Conservation (phyloP, 495 filamentous ascomycete species). For the Aspergillus avenaceus region DNA sequence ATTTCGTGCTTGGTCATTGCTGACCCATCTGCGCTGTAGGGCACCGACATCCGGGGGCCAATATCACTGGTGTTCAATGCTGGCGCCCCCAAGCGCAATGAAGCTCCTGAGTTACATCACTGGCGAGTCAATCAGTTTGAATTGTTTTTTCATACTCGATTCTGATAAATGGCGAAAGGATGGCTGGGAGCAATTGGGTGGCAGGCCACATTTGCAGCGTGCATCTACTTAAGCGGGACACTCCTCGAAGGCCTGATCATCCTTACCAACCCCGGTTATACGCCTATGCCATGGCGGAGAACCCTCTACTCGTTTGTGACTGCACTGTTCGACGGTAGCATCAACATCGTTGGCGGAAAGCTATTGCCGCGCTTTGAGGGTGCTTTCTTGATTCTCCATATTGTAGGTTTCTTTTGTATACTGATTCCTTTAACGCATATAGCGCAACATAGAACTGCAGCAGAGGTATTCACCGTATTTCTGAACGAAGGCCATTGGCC, state of each 20-base stretch:
- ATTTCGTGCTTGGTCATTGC: background rate
- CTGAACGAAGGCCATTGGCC: constrained; percentile 43
- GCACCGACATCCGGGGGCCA: constrained; percentile 49
- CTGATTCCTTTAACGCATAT: constrained; percentile 46
- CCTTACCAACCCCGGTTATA: constrained; percentile 35
- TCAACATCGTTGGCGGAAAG: constrained; percentile 38
- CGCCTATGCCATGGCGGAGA: constrained; percentile 33
- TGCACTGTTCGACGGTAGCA: constrained; percentile 28
- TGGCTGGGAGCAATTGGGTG: constrained; percentile 46
- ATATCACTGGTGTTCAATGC: constrained; percentile 51
- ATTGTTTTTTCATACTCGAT: background rate
- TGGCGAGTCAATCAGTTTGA: too few relatives aligned
- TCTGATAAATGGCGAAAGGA: constrained; percentile 17
- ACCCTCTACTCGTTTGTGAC: constrained; percentile 43
- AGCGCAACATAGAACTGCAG: constrained; percentile 33
- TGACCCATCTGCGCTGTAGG: constrained; percentile 16
- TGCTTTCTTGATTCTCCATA: constrained; percentile 43
- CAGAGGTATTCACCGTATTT: constrained; percentile 45
- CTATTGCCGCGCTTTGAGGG: constrained; percentile 43
- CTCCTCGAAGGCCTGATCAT: constrained; percentile 39
- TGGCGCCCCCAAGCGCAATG: constrained; percentile 36
- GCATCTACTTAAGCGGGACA: constrained; percentile 34
- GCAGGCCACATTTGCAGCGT: constrained; percentile 38
- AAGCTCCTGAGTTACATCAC: constrained; percentile 48
- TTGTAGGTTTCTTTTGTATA: constrained; percentile 50